phyloP scores from a whole-genome alignment of 2,329 filamentous ascomycete species.

The Ceratocystis eucalypticola region DNA sequence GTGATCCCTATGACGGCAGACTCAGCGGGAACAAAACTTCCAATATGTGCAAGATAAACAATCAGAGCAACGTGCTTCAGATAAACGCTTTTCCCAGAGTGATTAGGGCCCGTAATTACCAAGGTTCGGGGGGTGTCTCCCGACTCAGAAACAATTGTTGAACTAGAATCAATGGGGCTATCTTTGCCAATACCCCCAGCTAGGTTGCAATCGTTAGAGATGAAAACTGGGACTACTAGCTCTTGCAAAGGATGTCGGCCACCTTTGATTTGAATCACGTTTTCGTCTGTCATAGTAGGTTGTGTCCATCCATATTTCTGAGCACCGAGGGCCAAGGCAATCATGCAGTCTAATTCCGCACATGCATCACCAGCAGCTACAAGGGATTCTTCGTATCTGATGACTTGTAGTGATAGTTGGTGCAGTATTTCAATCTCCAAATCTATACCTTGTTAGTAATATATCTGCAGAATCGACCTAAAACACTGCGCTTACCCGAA shows the following conservation, averaged over 20 bases:
- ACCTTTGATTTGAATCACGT: constrained; percentile 58
- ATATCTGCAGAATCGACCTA: not conserved
- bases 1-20: constrained; percentile 69
- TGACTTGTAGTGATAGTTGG: constrained; percentile 53
- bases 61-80: constrained; percentile 86
- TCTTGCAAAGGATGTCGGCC: constrained; percentile 84
- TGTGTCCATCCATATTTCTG: constrained; percentile 55
- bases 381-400: constrained; percentile 55
- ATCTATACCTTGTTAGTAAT: constrained; percentile 36
- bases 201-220: constrained; percentile 68
- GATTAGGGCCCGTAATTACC: constrained; percentile 83
- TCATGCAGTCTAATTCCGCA: constrained; percentile 73
- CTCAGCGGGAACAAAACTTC: constrained; percentile 78
- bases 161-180: not conserved
- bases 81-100: constrained; percentile 92
- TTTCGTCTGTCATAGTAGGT: constrained; percentile 56
- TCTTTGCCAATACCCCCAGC: constrained; percentile 40
- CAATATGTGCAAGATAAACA: constrained; percentile 82
- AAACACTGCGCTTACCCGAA: constrained; percentile 44
- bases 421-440: constrained; percentile 83
- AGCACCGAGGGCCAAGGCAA: constrained; percentile 69
- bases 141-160: not conserved
- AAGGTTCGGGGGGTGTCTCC: constrained; percentile 38
- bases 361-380: constrained; percentile 60
- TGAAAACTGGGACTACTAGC: constrained; percentile 62